Evolutionary conservation across 2,329 filamentous ascomycete species (phyloP).

Genomic region (Alternaria arborescens): DNA sequence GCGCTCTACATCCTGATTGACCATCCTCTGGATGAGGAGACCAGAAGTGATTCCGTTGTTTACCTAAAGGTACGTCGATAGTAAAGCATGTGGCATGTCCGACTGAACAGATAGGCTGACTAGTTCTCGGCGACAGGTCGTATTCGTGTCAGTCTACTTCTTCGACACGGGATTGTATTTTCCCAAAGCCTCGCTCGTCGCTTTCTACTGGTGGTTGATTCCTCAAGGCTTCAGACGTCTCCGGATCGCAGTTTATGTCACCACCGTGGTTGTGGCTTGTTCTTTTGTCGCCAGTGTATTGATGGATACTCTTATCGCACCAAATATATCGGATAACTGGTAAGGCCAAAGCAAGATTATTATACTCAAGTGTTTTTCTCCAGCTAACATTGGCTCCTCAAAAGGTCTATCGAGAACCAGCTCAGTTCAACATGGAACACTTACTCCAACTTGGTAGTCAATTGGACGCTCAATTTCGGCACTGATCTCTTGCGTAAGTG

Average conservation of each 20-base stretch:
- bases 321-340: constrained; percentile 31
- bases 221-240: constrained; percentile 28
- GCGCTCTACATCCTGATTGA: constrained; percentile 27
- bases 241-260: constrained; percentile 25
- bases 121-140: constrained; percentile 15
- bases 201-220: constrained; percentile 40
- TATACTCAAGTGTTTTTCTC: background rate
- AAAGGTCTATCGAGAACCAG: constrained; percentile 30
- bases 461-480: constrained; percentile 30
- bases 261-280: constrained; percentile 14
- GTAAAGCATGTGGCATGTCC: background rate
- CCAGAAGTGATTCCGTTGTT: constrained; percentile 25
- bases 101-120: background rate
- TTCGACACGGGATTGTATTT: constrained; percentile 36
- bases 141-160: constrained; percentile 29
- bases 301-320: constrained; percentile 24
- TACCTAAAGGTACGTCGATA: constrained; percentile 22
- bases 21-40: constrained; percentile 26
- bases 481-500: constrained; percentile 30
- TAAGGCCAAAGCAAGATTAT: background rate
- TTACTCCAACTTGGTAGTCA: constrained; percentile 18
- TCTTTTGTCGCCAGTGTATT: constrained; percentile 25
- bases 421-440: constrained; percentile 31
- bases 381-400: background rate
- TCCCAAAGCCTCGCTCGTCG: constrained; percentile 29